These are phyloP conservation scores for Endocarpon pusillum DNA, from an alignment of 495 filamentous ascomycete species.

Conservation along the genomic window DNA sequence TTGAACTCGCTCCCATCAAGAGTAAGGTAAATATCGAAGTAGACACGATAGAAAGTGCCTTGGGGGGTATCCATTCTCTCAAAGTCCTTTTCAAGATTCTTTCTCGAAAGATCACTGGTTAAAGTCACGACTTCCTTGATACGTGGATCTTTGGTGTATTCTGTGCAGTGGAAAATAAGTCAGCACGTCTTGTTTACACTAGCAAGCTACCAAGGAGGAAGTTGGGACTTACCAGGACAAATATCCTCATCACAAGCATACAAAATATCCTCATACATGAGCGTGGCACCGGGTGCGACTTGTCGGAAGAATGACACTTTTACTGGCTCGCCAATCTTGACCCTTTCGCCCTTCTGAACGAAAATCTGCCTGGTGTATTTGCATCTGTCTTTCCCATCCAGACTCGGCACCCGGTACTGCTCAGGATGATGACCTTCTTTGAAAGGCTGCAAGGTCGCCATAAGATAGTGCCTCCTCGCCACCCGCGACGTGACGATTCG, in stretches of 20 bases:
- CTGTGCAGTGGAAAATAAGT: conserved; percentile 2
- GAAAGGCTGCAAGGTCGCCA: conserved; percentile 97
- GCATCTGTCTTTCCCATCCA: conserved; percentile 95
- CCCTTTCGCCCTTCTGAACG: conserved; percentile 94
- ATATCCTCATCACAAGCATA: conserved; percentile 98
- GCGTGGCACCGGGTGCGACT: conserved; percentile 87
- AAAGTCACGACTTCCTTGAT: conserved; percentile 99
- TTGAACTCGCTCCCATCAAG: conserved; percentile 96
- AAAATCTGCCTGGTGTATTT: conserved; percentile 99
- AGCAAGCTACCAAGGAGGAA: not conserved
- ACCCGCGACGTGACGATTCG: conserved; percentile 92
- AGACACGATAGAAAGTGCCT: conserved; percentile 86
- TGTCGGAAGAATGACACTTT: conserved; percentile 98
- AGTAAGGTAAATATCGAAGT: conserved; percentile 77
- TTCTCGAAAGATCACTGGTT: conserved; percentile 88
- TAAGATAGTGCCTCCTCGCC: conserved; percentile 94
- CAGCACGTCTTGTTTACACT: conserved; percentile 1
- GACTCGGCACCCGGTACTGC: conserved; percentile 87
- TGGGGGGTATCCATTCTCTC: conserved; percentile 99
- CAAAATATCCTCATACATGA: conserved; percentile 98
- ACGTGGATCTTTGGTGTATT: conserved; percentile 31
- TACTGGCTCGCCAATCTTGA: conserved; percentile 97
- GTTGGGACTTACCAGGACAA: conserved; percentile 71
- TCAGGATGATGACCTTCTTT: conserved; percentile 98
- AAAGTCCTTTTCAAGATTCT: conserved; percentile 98